Evolutionary conservation across 192 early-diverging fungal species (phyloP), one percentile per base, ranked within the genome.

Genomic region (Globomyces pollinis-pini): DNA sequence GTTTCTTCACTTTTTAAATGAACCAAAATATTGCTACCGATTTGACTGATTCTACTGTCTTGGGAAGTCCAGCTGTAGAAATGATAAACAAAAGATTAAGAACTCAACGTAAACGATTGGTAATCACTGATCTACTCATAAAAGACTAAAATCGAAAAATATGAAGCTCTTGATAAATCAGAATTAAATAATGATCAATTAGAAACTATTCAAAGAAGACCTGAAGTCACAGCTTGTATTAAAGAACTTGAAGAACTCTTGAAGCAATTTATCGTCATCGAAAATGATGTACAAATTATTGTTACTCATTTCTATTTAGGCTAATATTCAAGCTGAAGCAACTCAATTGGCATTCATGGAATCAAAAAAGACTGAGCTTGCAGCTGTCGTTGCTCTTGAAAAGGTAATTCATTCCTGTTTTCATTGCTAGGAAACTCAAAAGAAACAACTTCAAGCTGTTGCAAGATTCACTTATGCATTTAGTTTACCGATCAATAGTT

Each of bases 211-310:
- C 36, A 65, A 20, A 65, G 54, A 60, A 73, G 70, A 59, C 62
- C 67, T 5, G 72, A 80, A 53, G 55, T 76, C 28, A 60, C 45
- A 6, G 54, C 57, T 16, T 50, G 58, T 1, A 44, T 69, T 36
- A 76, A 71, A 42, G 78, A 80, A 61, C 61, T 77, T 29, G 74
- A 77, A 35, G 78, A 76, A 15, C 52, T 74, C 18, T 35, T 66
- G 32, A 68, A 70, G 57, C 60, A 47, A 12, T 42, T 79, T 15
- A 18, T 38, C 0, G 32, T 45, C 13, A 50, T 67, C 4, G 77
- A 74, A 38, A 38, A 42, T 9, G 74, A 79, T 56, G 66, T 68
- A 35, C 2, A 6, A 16, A 51, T 16, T 15, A n/a, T 47, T 47
- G 23, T 15, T 31, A 21, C 24, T 51, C 29, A 34, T 31, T 12